Evolutionary conservation across 495 filamentous ascomycete species (phyloP), one percentile per base, ranked within the genome.

Genomic region (Hypoxylon subgilvum): DNA sequence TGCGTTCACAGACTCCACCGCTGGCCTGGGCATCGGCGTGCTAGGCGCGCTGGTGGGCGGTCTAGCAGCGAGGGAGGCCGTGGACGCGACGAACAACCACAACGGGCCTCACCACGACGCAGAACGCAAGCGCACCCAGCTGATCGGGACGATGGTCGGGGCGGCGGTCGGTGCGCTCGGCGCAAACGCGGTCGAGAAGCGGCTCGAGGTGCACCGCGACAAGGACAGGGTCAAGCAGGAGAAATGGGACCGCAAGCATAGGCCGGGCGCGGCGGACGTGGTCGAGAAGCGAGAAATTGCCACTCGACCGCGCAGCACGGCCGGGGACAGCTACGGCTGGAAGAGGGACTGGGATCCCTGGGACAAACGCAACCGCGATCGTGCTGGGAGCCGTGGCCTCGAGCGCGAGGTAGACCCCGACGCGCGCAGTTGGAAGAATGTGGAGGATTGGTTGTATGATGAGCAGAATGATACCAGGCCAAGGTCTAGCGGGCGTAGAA

Each of bases 41-140:
- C 51, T 80, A 3, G 77, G 77, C 10, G 76, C 77, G 3, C 61
- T 80, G 3, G 71, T 78, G 0, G 77, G 77, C 4, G 77, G 77
- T 0, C 42, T 80, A 1, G 76, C 74, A 3, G 74, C 67, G 2
- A 38, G 74, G 0, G 72, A 79, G 61, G 76, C 69, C 0, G 65
- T 65, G 31, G 69, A 74, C 14, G 59, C 63, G 6, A 67, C 63
- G 18, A 57, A 21, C 32, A 52, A 61, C n/a, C 40, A 48, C 10
- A 35, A 45, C 25, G 28, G 41, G 8, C 21, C 52, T 28, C 34
- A 61, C 0, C 43, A 65, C 6, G 40, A 52, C 36, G 10, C 30
- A 5, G 55, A 69, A 17, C 49, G 57, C 18, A 64, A 58, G 43
- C 63, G 65, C 31, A 69, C 61, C 52, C 65, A 69, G 45, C 49